Evolutionary conservation across 1,139 yeast species (phyloP).

Genomic region (Geotrichum australiense): DNA sequence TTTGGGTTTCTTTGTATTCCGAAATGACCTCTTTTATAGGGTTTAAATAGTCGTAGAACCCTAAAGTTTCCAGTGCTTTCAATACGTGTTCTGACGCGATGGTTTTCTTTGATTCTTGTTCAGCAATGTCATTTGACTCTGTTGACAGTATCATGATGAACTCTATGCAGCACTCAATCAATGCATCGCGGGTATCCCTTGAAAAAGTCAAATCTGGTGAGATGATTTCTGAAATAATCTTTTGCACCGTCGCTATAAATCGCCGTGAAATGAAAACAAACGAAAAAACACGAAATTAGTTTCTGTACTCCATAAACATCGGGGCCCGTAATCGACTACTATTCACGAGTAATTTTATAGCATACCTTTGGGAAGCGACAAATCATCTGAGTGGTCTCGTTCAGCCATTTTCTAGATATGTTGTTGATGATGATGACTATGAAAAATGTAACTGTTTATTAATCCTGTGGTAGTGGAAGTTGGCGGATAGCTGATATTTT

Average conservation of each 20-base stretch:
- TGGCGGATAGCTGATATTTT: no score
- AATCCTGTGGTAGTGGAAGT: no score
- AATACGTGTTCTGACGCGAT: constrained; percentile 95
- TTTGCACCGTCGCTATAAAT: constrained; percentile 79
- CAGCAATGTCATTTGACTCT: constrained; percentile 94
- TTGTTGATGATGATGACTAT: no score
- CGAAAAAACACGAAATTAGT: not conserved
- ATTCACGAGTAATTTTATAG: not conserved
- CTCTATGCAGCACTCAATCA: constrained; percentile 93
- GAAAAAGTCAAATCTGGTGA: constrained; percentile 83
- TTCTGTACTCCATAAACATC: not conserved
- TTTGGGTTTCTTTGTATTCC: constrained; percentile 83
- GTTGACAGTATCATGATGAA: constrained; percentile 92
- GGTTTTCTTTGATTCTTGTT: constrained; percentile 91
- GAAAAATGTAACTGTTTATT: no score
- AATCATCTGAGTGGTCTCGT: constrained; percentile 17
- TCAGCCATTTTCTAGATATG: constrained; percentile 10
- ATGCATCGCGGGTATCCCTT: constrained; percentile 90
- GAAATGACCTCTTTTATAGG: constrained; percentile 72
- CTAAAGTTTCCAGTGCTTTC: constrained; percentile 81
- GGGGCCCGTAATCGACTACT: not conserved
- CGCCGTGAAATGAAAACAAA: no score
- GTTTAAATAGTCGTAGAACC: constrained; percentile 77
- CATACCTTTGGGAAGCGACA: constrained; percentile 16
- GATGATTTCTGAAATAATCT: constrained; percentile 81